phyloP scores from a whole-genome alignment of 2,329 filamentous ascomycete species.

The Cladosporium sp. region DNA sequence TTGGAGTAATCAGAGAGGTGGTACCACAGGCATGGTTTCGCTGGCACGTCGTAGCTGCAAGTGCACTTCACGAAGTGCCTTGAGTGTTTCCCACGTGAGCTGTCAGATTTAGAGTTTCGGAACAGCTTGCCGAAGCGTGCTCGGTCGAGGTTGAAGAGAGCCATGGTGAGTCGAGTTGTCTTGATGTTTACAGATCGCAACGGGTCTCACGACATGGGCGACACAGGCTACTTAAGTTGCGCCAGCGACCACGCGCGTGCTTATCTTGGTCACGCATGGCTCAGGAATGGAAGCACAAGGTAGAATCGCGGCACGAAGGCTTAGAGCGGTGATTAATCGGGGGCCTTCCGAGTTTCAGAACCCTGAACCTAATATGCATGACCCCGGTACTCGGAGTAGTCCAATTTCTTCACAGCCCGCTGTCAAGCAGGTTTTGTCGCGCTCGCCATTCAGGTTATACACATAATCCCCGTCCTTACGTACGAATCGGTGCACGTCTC shows the following conservation, averaged over 20 bases:
- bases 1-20: slow-evolving; percentile 14
- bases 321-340: slow-evolving; percentile 2
- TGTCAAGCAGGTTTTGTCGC: slow-evolving; percentile 1
- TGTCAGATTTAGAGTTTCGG: slow-evolving; percentile 7
- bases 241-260: not conserved
- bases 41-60: slow-evolving; percentile 15
- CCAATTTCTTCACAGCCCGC: slow-evolving; percentile 9
- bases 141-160: not conserved
- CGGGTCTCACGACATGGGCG: not conserved
- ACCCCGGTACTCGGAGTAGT: slow-evolving; percentile 4
- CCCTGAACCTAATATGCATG: not conserved
- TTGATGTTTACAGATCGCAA: not conserved
- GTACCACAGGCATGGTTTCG: slow-evolving; percentile 20
- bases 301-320: slow-evolving; percentile 8
- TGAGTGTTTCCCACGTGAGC: slow-evolving; percentile 5
- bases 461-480: slow-evolving; percentile 1
- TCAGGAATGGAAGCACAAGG: slow-evolving; percentile 7
- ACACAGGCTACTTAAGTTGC: not conserved
- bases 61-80: slow-evolving; percentile 17
- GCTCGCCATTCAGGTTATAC: not conserved
- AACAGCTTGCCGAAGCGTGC: slow-evolving; percentile 3
- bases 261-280: slow-evolving; percentile 3
- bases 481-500: not conserved
- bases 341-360: slow-evolving; percentile 4
- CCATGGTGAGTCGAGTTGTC: not conserved